Conservation (phyloP, 768 basidiomycete genomes). For the Mrakia blollopis region DNA sequence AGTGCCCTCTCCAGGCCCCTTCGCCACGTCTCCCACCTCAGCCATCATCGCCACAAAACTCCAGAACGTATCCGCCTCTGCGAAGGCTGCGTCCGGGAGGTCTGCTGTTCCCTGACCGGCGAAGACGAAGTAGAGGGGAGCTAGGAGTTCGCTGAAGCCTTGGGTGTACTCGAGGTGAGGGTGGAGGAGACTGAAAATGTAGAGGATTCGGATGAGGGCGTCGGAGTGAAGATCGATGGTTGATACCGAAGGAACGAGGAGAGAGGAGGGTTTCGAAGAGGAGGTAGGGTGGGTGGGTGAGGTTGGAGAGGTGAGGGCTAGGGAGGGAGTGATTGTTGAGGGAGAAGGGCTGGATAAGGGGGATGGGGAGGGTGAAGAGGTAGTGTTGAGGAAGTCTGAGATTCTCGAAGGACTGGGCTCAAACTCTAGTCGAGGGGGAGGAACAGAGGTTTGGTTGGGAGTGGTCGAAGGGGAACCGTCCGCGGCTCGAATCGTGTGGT, state of each 20-base stretch:
- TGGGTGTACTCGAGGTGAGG: constrained; percentile 37
- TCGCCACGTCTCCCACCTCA: constrained; percentile 35
- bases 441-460: neutral
- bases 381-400: neutral
- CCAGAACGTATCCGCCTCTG: constrained; percentile 41
- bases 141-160: constrained; percentile 35
- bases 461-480: neutral
- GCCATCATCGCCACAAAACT: constrained; percentile 37
- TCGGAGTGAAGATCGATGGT: constrained; percentile 31
- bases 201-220: constrained; percentile 36
- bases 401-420: constrained; percentile 2
- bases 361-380: neutral
- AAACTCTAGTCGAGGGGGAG: constrained; percentile 3
- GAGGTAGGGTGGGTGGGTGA: neutral
- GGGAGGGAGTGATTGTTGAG: neutral
- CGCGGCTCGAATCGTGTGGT: constrained; percentile 9
- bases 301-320: constrained; percentile 29
- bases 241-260: constrained; percentile 11
- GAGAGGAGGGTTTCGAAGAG: neutral
- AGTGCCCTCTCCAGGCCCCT: constrained; percentile 15
- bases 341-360: neutral
- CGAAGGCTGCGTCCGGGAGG: constrained; percentile 20
- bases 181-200: constrained; percentile 35
- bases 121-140: constrained; percentile 36
- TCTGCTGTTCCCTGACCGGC: constrained; percentile 14